Base-by-base conservation (phyloP, 768 basidiomycete genomes). In the Basidioascus undulatus region DNA sequence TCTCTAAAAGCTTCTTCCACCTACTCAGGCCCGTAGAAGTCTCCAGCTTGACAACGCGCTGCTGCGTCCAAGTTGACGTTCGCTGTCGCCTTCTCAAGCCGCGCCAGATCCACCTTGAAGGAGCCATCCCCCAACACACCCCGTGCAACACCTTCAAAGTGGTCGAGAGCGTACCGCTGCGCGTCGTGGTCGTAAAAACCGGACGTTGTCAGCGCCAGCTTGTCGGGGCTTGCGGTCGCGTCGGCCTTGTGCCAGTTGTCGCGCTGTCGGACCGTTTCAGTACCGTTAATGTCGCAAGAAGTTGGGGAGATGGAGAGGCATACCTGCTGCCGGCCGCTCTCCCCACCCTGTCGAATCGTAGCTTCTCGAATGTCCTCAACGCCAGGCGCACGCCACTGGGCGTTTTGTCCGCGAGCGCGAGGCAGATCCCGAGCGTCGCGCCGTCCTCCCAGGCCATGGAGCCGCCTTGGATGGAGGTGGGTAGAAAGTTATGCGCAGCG, bases 381-480 rank as follows among this genome's bases (percentile, higher is more conserved):
- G 49, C 49, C 24, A 48, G 6, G 0, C 13, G 21, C 2, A 50
- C 47, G 5, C 30, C 31, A 4, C 1, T 1, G 1, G 39, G n/a
- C 10, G 33, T 13, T 0, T 33, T 40, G 2, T 47, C 47, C 0
- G 49, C 37, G 4, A 50, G 28, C 0, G 44, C 37, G 28, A 50
- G 47, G 31, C 44, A 47, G 6, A 47, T 18, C 5, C 41, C 49
- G 26, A 47, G 5, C 5, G 42, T 38, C 0, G 46, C 47, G 10
- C 40, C 49, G 32, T 50, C 49, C 25, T 50, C 49, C 19, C 45
- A 21, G 1, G 49, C 43, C 20, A 44, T 42, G 12, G 44, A 37
- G 19, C 39, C 49, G 24, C 44, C 49, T 35, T 50, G 49, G 12
- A 50, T 35, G 10, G 39, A 35, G 1, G 49, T 45, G 1, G 49